phyloP scores from a whole-genome alignment of 768 basidiomycete genomes.

The Cystobasidium onofrii region DNA sequence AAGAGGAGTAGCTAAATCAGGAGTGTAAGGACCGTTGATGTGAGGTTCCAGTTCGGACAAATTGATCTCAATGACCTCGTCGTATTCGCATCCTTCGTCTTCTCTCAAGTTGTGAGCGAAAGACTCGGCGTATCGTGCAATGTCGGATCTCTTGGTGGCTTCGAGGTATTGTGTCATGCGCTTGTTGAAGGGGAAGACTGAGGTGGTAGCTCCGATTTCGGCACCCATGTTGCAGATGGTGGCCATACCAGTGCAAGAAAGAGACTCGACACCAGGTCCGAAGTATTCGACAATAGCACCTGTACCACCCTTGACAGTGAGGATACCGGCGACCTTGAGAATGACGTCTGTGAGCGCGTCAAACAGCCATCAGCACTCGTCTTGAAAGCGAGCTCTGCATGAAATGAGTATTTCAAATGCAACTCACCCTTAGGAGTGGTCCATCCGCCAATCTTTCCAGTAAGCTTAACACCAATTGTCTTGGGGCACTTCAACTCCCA shows the following conservation, averaged over 20 bases:
- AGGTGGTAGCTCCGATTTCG: conserved; percentile 97
- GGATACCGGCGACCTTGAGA: conserved; percentile 95
- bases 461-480: conserved; percentile 94
- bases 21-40: conserved; percentile 99
- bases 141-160: conserved; percentile 81
- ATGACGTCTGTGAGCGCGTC: conserved; percentile 64
- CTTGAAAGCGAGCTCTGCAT: no score
- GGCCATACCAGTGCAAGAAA: conserved; percentile 98
- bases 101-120: conserved; percentile 86
- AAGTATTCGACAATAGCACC: conserved; percentile 97
- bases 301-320: conserved; percentile 98
- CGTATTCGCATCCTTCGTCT: conserved; percentile 83
- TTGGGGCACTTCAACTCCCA: conserved; percentile 99
- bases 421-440: conserved; percentile 84
- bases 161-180: conserved; percentile 89
- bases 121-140: conserved; percentile 75
- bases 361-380: conserved; percentile 23
- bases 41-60: conserved; percentile 96
- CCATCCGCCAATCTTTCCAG: conserved; percentile 92
- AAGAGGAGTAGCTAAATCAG: conserved; percentile 95
- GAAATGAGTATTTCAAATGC: background rate
- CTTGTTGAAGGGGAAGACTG: conserved; percentile 94
- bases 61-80: conserved; percentile 89
- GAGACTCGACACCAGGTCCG: conserved; percentile 86
- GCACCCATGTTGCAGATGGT: conserved; percentile 99